Conservation (phyloP, 768 basidiomycete genomes). For the Roridomyces roridus region DNA sequence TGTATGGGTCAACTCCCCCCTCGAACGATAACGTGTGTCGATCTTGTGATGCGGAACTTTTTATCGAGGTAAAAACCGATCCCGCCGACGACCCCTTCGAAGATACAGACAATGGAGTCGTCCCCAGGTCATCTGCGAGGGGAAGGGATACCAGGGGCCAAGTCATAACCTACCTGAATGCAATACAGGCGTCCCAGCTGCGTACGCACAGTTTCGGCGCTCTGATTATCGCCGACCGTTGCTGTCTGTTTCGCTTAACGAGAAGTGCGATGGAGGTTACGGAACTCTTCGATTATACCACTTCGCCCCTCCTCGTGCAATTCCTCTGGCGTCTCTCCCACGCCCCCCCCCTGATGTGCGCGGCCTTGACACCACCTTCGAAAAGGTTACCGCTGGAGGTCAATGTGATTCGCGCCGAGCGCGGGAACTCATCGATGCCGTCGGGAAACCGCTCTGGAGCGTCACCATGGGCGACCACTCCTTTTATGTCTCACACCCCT, state of each 20-base stretch:
- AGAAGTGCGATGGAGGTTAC: slow-evolving; percentile 5
- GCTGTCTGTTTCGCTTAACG: slow-evolving; percentile 10
- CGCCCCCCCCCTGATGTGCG: slow-evolving; percentile 7
- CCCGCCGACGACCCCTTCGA: slow-evolving; percentile 9
- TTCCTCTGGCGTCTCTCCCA: slow-evolving; percentile 23
- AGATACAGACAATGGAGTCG: not conserved
- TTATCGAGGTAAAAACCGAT: slow-evolving; percentile 17
- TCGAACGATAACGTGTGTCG: slow-evolving; percentile 14
- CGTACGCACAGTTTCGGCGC: slow-evolving; percentile 18
- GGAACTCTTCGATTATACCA: slow-evolving; percentile 1
- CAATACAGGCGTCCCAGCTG: slow-evolving; percentile 16
- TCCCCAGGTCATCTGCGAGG: not conserved
- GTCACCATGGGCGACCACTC: slow-evolving; percentile 6
- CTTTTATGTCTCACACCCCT: slow-evolving; percentile 11
- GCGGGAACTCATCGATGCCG: not conserved
- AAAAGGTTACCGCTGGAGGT: not conserved
- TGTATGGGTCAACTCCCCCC: slow-evolving; percentile 10
- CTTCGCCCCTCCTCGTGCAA: not conserved
- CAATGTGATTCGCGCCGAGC: not conserved
- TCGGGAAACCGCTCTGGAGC: slow-evolving; percentile 8
- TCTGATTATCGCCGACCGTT: slow-evolving; percentile 10
- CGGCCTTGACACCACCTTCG: slow-evolving; percentile 19
- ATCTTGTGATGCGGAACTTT: slow-evolving; percentile 13
- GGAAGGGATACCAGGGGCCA: slow-evolving; percentile 18
- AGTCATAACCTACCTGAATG: slow-evolving; percentile 21